These are phyloP conservation scores for Fagopyrum homotropicum DNA, from an alignment of 148 eudicot species.

Conservation along the genomic window DNA sequence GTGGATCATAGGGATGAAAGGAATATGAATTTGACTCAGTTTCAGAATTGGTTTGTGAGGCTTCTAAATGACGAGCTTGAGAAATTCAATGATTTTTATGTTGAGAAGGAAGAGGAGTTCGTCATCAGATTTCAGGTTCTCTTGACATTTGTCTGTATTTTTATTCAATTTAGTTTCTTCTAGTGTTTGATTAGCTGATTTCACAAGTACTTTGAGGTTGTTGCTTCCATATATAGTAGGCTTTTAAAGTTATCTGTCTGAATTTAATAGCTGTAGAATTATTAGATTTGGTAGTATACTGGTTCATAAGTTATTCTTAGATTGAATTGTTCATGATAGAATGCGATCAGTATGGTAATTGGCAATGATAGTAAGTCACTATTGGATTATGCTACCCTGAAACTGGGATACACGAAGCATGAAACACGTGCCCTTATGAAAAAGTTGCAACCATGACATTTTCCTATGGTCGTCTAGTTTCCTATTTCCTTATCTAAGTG, in stretches of 20 bases:
- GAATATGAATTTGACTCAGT: conserved; percentile 27
- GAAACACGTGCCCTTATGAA: too few relatives aligned
- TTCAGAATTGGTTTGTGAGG: conserved; percentile 74
- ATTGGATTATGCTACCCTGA: too few relatives aligned
- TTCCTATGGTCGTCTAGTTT: too few relatives aligned
- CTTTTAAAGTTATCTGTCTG: too few relatives aligned
- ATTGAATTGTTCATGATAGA: conserved; percentile 1
- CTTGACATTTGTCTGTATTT: not conserved
- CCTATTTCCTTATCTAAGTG: too few relatives aligned
- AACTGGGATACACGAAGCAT: too few relatives aligned
- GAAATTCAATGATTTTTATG: conserved; percentile 92
- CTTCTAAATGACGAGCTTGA: conserved; percentile 79
- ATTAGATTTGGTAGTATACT: not conserved
- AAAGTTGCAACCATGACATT: too few relatives aligned
- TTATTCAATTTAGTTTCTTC: not conserved
- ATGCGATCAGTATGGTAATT: not conserved
- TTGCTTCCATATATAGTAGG: not conserved
- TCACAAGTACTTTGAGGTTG: not conserved
- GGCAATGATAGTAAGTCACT: not conserved
- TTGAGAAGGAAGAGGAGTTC: conserved; percentile 86
- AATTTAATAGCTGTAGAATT: not conserved
- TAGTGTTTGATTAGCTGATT: not conserved
- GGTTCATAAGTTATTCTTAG: not conserved
- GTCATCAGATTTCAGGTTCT: conserved; percentile 78
- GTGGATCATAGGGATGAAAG: conserved; percentile 9